These are phyloP conservation scores for Trametes elegans DNA, from an alignment of 768 basidiomycete genomes.

Conservation along the genomic window DNA sequence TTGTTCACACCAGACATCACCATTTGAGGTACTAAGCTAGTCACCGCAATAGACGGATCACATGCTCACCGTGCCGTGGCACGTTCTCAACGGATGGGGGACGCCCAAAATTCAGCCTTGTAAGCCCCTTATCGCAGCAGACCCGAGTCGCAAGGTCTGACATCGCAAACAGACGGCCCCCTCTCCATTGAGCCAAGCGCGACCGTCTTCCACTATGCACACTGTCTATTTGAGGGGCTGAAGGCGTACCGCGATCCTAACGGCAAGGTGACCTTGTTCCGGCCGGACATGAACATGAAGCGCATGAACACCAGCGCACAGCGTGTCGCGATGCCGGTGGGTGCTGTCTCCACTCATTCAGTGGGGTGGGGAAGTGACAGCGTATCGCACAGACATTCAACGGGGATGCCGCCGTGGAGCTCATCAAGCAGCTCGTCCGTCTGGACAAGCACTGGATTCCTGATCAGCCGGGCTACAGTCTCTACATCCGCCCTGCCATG, in stretches of 20 bases:
- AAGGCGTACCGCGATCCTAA: slow-evolving; percentile 82
- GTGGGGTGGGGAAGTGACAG: not conserved
- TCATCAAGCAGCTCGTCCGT: slow-evolving; percentile 84
- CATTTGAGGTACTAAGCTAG: slow-evolving; percentile 10
- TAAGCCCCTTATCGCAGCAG: slow-evolving; percentile 35
- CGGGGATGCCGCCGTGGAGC: slow-evolving; percentile 65
- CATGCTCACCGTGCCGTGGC: slow-evolving; percentile 81
- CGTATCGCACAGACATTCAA: slow-evolving; percentile 60
- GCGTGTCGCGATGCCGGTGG: slow-evolving; percentile 74
- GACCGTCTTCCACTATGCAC: slow-evolving; percentile 92
- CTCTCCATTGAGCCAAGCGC: slow-evolving; percentile 72
- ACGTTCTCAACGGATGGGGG: slow-evolving; percentile 72
- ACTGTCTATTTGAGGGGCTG: slow-evolving; percentile 89
- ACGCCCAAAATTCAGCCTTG: slow-evolving; percentile 81
- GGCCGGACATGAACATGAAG: slow-evolving; percentile 97
- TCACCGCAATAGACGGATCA: slow-evolving; percentile 63
- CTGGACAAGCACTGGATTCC: slow-evolving; percentile 93
- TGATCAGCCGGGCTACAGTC: slow-evolving; percentile 78
- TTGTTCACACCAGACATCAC: not conserved
- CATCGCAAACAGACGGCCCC: slow-evolving; percentile 52
- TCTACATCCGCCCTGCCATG: slow-evolving; percentile 87
- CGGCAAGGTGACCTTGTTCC: slow-evolving; percentile 79
- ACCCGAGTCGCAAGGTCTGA: not conserved
- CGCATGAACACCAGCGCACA: slow-evolving; percentile 86
- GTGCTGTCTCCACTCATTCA: slow-evolving; percentile 23